Base-by-base conservation (phyloP, 2,329 filamentous ascomycete genomes). In the Verticillium nubilum region DNA sequence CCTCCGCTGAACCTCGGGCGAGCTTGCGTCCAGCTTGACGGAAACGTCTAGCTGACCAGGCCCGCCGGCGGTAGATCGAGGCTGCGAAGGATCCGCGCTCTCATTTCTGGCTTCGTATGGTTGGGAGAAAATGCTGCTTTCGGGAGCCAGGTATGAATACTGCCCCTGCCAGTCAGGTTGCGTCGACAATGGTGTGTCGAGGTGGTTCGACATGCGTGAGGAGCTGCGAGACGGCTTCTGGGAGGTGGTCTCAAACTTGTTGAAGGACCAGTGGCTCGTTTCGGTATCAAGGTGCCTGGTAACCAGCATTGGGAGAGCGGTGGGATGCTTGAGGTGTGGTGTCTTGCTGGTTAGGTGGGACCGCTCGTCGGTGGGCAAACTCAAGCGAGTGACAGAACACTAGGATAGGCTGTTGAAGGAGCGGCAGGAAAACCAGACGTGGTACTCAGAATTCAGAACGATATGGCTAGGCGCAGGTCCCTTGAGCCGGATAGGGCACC, bases 41-140 rank as follows among this genome's bases (percentile, higher is more conserved):
- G 89, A 90, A 64, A 92, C 78, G 29, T 86, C 85, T 54, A 92
- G 79, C 29, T 81, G 77, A 68, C 70, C 73, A 55, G 68, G 71
- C 35, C 72, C 68, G 54, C 68, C 69, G 60, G 70, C 71, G 60
- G 72, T 69, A 35, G 72, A 72, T 52, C 74, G 74, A 56, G 74
- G 73, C 66, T 75, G 73, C 19, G 68, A 65, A 26, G 61, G 37
- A 35, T 73, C 73, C 61, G 72, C 66, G 64, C 69, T 72, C 64
- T 73, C 73, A 60, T 69, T 68, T 35, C 73, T 74, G 69, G 79
- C 74, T 58, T 76, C 75, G 65, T 78, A 81, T 15, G 76, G 59
- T 61, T 77, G 77, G 53, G 76, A 69, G 64, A 80, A 82, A 58
- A 78, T 71, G 61, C 68, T 74, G 67, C 69, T 76, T 59, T 80